These are phyloP conservation scores for Alternaria panax DNA, from an alignment of 2,329 filamentous ascomycete species.

Conservation along the genomic window DNA sequence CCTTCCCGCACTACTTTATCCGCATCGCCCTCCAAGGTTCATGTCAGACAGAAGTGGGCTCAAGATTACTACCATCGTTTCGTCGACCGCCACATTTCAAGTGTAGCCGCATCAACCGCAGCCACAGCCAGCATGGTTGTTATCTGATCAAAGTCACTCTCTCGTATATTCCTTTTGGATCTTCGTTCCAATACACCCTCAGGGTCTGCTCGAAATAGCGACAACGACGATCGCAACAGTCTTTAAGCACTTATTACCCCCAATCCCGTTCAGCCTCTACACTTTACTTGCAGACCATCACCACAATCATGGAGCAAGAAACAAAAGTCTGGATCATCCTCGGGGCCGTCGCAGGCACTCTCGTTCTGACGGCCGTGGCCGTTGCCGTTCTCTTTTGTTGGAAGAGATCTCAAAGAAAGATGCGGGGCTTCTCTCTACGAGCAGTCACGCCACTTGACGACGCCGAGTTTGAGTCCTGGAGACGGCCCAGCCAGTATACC, in stretches of 20 bases:
- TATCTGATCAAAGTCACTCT: constrained; percentile 35
- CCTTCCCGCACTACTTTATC: constrained; percentile 44
- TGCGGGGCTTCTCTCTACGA: constrained; percentile 47
- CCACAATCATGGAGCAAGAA: constrained; percentile 38
- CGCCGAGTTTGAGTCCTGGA: constrained; percentile 52
- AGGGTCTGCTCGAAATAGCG: neutral
- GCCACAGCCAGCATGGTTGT: constrained; percentile 36
- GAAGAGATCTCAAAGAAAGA: constrained; percentile 44
- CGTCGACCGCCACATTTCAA: constrained; percentile 21
- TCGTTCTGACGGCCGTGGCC: constrained; percentile 39
- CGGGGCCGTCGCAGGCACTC: constrained; percentile 42
- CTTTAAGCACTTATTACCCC: neutral
- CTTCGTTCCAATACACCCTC: constrained; percentile 7
- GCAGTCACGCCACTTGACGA: constrained; percentile 51
- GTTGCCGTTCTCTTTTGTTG: constrained; percentile 43
- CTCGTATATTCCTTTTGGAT: constrained; percentile 24
- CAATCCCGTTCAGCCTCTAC: neutral
- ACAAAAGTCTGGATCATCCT: constrained; percentile 49
- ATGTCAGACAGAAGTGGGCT: constrained; percentile 29
- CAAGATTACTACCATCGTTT: constrained; percentile 28
- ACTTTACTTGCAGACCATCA: neutral
- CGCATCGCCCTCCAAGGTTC: constrained; percentile 34
- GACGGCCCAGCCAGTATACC: constrained; percentile 48
- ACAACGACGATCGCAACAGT: neutral
- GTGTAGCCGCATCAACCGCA: constrained; percentile 29